Conservation (phyloP, 2,329 filamentous ascomycete genomes). For the Aurifilum marmelostoma region DNA sequence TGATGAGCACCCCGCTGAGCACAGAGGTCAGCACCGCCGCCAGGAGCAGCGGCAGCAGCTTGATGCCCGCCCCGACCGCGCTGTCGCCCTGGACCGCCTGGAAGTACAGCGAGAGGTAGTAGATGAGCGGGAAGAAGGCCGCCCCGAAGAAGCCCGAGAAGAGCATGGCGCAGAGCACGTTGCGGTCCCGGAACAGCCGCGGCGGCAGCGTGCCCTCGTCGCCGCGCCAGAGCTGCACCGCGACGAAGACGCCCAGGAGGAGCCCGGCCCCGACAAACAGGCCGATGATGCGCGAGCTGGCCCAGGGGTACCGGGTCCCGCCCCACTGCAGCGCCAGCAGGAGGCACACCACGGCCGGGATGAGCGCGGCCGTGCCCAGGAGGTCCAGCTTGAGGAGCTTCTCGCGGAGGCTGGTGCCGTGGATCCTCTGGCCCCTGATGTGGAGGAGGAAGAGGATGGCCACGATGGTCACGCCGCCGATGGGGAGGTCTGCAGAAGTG, state of each 20-base stretch:
- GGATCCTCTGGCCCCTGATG: conserved; percentile 41
- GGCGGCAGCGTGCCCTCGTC: conserved; percentile 55
- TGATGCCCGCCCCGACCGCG: conserved; percentile 59
- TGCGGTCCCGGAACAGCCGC: conserved; percentile 51
- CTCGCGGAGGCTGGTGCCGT: conserved; percentile 36
- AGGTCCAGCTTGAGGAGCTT: conserved; percentile 54
- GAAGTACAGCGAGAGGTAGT: conserved; percentile 58
- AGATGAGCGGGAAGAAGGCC: conserved; percentile 56
- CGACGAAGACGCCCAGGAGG: conserved; percentile 51
- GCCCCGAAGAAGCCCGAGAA: conserved; percentile 55
- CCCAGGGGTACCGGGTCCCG: conserved; percentile 56
- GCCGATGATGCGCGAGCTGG: conserved; percentile 51
- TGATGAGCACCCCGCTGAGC: conserved; percentile 46
- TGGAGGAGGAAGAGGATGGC: conserved; percentile 53
- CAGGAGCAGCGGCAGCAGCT: conserved; percentile 57
- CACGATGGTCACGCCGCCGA: conserved; percentile 50
- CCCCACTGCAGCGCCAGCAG: conserved; percentile 62
- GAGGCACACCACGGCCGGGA: conserved; percentile 56
- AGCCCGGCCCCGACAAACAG: conserved; percentile 53
- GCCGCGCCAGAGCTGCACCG: conserved; percentile 48
- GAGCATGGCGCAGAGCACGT: conserved; percentile 41
- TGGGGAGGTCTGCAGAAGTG: conserved; percentile 40
- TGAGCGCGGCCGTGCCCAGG: conserved; percentile 52
- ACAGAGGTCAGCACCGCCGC: conserved; percentile 54
- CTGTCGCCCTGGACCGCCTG: conserved; percentile 56